Evolutionary conservation across 164 flowering plant species (phyloP).

Genomic region (Platanus orientalis): DNA sequence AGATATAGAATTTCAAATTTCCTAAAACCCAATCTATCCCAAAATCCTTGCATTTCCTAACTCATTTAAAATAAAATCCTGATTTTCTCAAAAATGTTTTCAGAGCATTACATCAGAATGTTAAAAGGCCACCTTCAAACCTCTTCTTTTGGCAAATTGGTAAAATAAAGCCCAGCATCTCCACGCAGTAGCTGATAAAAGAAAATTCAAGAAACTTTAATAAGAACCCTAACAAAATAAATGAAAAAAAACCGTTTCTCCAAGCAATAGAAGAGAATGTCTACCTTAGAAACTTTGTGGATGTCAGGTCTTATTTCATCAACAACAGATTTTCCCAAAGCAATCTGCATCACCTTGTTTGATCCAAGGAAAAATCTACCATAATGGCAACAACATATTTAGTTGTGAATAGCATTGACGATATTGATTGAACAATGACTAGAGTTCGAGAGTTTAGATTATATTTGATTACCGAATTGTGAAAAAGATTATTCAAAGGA

Average conservation of each 20-base stretch:
- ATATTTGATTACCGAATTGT: no score
- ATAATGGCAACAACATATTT: not conserved
- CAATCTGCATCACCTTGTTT: constrained; percentile 78
- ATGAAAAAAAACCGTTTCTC: no score
- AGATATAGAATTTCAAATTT: no score
- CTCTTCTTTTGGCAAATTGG: constrained; percentile 70
- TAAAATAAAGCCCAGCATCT: constrained; percentile 66
- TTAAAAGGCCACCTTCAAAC: constrained; percentile 46
- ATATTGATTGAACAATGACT: not conserved
- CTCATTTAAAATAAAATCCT: not conserved
- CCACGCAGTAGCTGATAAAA: constrained; percentile 42
- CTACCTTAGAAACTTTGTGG: constrained; percentile 45
- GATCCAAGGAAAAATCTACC: constrained; percentile 76
- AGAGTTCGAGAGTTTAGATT: no score
- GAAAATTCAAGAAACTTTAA: no score
- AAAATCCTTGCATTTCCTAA: not conserved
- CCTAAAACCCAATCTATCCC: no score
- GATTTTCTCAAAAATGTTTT: no score
- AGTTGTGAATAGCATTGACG: no score
- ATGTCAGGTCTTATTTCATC: constrained; percentile 57
- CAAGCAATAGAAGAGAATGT: no score
- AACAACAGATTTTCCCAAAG: constrained; percentile 58
- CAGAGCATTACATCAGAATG: not conserved
- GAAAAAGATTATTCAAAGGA: no score
- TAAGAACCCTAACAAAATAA: no score